phyloP scores from a whole-genome alignment of 768 basidiomycete species.

The Tricholoma matsutake region DNA sequence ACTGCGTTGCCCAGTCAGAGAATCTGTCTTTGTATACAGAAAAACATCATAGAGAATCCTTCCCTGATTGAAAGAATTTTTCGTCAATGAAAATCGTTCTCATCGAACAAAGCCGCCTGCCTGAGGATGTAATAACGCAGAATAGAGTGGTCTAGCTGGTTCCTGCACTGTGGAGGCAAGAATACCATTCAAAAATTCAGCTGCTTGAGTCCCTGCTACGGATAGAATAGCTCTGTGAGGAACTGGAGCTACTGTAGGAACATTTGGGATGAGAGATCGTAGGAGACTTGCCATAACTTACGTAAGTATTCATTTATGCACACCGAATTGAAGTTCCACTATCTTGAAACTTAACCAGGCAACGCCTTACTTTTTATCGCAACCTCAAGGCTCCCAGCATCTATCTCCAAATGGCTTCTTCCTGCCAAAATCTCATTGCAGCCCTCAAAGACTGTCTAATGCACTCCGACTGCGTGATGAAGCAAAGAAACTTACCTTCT shows the following conservation, averaged over 20 bases:
- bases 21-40: conserved; percentile 59
- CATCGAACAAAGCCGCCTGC: conserved; percentile 36
- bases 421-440: conserved; percentile 71
- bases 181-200: conserved; percentile 80
- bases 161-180: conserved; percentile 49
- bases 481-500: conserved; percentile 75
- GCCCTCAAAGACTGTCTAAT: conserved; percentile 85
- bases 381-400: too few relatives aligned
- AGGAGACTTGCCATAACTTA: conserved; percentile 37
- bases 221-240: conserved; percentile 67
- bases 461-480: conserved; percentile 83
- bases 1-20: conserved; percentile 38
- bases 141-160: conserved; percentile 55
- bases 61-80: conserved; percentile 50
- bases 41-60: conserved; percentile 88
- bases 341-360: too few relatives aligned
- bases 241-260: conserved; percentile 58
- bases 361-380: too few relatives aligned
- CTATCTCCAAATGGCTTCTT: conserved; percentile 59
- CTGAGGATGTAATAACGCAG: conserved; percentile 78
- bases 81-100: conserved; percentile 5
- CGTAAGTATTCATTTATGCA: not conserved
- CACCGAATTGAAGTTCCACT: too few relatives aligned
- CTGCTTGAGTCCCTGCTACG: conserved; percentile 75
- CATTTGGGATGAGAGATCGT: conserved; percentile 42